These are phyloP conservation scores for Yamadazyma aaseri DNA, from an alignment of 1,139 yeast species.

Conservation along the genomic window DNA sequence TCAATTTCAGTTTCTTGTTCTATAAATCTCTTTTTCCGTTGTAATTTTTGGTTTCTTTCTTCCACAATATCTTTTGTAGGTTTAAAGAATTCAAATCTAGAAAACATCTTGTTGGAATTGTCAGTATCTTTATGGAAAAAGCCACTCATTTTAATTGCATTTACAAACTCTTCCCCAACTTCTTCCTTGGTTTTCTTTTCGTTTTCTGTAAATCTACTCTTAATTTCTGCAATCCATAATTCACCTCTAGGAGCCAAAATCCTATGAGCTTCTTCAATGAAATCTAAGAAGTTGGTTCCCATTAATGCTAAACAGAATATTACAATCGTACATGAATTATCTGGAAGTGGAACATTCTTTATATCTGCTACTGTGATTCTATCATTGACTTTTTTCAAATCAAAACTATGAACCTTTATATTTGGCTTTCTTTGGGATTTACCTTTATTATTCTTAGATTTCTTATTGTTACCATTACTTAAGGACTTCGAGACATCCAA, in stretches of 20 bases:
- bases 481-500: slow-evolving; percentile 57
- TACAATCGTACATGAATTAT: slow-evolving; percentile 77
- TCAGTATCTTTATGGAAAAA: slow-evolving; percentile 89
- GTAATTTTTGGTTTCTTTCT: slow-evolving; percentile 63
- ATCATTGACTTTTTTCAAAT: slow-evolving; percentile 80
- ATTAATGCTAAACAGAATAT: slow-evolving; percentile 90
- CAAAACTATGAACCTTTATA: slow-evolving; percentile 82
- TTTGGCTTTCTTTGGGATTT: slow-evolving; percentile 27
- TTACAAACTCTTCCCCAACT: slow-evolving; percentile 73
- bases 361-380: slow-evolving; percentile 95
- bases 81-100: slow-evolving; percentile 89
- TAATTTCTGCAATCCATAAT: slow-evolving; percentile 96
- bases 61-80: slow-evolving; percentile 71
- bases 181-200: slow-evolving; percentile 27
- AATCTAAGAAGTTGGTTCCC: slow-evolving; percentile 96
- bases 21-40: slow-evolving; percentile 66
- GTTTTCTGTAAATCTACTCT: slow-evolving; percentile 76
- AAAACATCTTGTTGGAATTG: slow-evolving; percentile 87
- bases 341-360: slow-evolving; percentile 79
- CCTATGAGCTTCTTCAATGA: slow-evolving; percentile 85
- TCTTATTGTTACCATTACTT: slow-evolving; percentile 31
- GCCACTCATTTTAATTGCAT: slow-evolving; percentile 73
- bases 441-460: slow-evolving; percentile 34
- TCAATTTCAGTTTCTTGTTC: slow-evolving; percentile 67
- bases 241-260: slow-evolving; percentile 89